phyloP scores from a whole-genome alignment of 2,329 filamentous ascomycete genomes.

The Paecilomyces niveus region DNA sequence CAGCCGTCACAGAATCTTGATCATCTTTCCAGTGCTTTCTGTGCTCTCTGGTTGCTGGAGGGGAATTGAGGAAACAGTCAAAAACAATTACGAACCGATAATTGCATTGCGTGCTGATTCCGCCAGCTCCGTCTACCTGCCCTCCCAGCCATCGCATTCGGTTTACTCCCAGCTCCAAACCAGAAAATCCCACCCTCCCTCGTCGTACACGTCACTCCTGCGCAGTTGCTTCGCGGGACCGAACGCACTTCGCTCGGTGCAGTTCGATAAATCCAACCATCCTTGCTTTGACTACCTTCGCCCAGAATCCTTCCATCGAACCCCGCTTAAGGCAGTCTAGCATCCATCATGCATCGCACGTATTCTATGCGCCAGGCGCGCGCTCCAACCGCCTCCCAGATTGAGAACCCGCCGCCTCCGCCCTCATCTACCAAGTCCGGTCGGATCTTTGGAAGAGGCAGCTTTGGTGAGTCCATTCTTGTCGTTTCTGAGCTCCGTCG shows the following conservation, averaged over 20 bases:
- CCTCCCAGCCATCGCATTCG: not conserved
- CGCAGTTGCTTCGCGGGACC: not conserved
- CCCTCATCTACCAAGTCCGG: slow-evolving; percentile 84
- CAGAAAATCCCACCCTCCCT: not conserved
- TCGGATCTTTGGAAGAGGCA: slow-evolving; percentile 78
- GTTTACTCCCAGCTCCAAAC: not conserved
- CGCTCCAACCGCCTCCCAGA: slow-evolving; percentile 86
- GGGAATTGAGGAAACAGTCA: too few species aligned
- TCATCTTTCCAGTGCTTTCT: too few species aligned
- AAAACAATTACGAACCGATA: not conserved
- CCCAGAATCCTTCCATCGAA: not conserved
- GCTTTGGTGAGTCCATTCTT: slow-evolving; percentile 61
- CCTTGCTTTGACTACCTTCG: not conserved
- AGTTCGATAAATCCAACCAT: not conserved
- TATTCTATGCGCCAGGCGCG: slow-evolving; percentile 98
- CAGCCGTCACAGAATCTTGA: too few species aligned
- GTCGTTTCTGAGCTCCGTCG: not conserved
- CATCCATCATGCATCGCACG: slow-evolving; percentile 77
- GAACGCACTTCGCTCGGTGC: not conserved
- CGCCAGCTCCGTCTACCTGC: not conserved
- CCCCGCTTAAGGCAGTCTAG: not conserved
- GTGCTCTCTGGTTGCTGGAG: too few species aligned
- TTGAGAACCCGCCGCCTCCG: slow-evolving; percentile 89
- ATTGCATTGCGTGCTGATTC: not conserved
- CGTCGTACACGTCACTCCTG: slow-evolving; percentile 1